Percentiles rank a stretch among this genome's conserved stretches.
Evolutionary conservation across 805 yeast species (phyloP).

Genomic region (Scheffersomyces coipomensis): DNA sequence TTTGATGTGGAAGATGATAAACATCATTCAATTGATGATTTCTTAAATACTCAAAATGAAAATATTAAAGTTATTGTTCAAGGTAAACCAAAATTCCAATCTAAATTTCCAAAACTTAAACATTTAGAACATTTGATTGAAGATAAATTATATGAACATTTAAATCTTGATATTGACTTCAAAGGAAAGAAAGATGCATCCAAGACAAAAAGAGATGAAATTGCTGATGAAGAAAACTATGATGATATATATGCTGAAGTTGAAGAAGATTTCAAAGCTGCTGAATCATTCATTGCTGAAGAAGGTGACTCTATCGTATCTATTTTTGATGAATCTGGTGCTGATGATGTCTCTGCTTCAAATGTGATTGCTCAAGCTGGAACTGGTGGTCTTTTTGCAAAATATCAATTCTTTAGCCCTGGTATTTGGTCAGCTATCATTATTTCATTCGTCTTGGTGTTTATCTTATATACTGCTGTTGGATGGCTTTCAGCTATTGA

Average conservation of each 20-base stretch:
- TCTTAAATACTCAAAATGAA: conserved; percentile 8
- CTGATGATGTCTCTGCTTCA: conserved; percentile 1
- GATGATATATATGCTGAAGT: conserved; percentile 15
- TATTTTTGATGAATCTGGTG: conserved; percentile 13
- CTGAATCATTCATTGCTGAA: conserved; percentile 28
- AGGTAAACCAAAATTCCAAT: conserved; percentile 27
- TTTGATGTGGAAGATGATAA: conserved; percentile 23
- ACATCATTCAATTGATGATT: conserved; percentile 17
- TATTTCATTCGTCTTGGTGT: conserved; percentile 59
- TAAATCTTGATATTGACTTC: conserved; percentile 16
- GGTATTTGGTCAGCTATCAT: conserved; percentile 78
- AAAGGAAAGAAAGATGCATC: conserved; percentile 15
- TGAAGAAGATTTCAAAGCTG: conserved; percentile 30
- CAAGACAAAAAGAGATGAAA: background rate
- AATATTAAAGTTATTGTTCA: conserved; percentile 20
- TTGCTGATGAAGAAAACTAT: conserved; percentile 10
- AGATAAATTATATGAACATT: conserved; percentile 17
- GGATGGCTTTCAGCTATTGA: conserved; percentile 70
- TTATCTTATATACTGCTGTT: conserved; percentile 60
- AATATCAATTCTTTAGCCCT: conserved; percentile 71
- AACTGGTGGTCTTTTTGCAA: conserved; percentile 48
- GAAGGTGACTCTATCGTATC: conserved; percentile 25
- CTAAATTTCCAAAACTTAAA: conserved; percentile 15
- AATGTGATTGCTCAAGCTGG: background rate
- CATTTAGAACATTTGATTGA: conserved; percentile 21